Evolutionary conservation across 1,139 yeast genomes (phyloP).

Genomic region (Candida sp.): DNA sequence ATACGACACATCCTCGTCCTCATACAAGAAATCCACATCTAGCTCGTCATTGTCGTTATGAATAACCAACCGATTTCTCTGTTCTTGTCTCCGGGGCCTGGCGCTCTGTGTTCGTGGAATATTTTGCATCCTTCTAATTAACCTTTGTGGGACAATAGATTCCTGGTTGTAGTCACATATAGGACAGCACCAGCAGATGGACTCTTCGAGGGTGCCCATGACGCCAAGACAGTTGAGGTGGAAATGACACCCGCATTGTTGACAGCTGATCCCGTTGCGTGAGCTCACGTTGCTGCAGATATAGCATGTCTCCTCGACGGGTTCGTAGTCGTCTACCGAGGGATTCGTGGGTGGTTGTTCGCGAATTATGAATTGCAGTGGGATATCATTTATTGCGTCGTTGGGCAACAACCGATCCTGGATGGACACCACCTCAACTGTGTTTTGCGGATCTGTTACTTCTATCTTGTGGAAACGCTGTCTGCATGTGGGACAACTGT

Average conservation of each 20-base stretch:
- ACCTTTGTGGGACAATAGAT: slow-evolving; percentile 14
- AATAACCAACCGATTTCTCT: slow-evolving; percentile 20
- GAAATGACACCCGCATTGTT: slow-evolving; percentile 36
- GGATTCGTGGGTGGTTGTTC: slow-evolving; percentile 4
- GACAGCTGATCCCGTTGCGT: slow-evolving; percentile 24
- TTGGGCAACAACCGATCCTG: slow-evolving; percentile 37
- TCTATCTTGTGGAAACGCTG: slow-evolving; percentile 33
- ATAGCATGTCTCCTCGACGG: slow-evolving; percentile 27
- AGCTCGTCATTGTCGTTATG: slow-evolving; percentile 38
- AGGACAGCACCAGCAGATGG: slow-evolving; percentile 44
- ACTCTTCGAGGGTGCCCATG: slow-evolving; percentile 13
- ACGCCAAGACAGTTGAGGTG: slow-evolving; percentile 37
- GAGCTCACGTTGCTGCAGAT: slow-evolving; percentile 25
- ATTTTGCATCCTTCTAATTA: not conserved
- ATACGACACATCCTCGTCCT: slow-evolving; percentile 15
- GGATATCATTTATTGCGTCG: slow-evolving; percentile 45
- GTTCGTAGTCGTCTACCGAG: slow-evolving; percentile 2
- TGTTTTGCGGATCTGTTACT: slow-evolving; percentile 16
- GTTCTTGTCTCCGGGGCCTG: not conserved
- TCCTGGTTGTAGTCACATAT: slow-evolving; percentile 46
- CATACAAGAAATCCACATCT: slow-evolving; percentile 39
- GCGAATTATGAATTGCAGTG: slow-evolving; percentile 35
- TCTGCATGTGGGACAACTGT: slow-evolving; percentile 60
- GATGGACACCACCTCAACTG: slow-evolving; percentile 21
- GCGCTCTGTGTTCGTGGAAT: not conserved